Percentiles rank a stretch among this genome's conserved stretches.
These are phyloP conservation scores for Novakomyces olei DNA, from an alignment of 805 yeast genomes.

Conservation along the genomic window DNA sequence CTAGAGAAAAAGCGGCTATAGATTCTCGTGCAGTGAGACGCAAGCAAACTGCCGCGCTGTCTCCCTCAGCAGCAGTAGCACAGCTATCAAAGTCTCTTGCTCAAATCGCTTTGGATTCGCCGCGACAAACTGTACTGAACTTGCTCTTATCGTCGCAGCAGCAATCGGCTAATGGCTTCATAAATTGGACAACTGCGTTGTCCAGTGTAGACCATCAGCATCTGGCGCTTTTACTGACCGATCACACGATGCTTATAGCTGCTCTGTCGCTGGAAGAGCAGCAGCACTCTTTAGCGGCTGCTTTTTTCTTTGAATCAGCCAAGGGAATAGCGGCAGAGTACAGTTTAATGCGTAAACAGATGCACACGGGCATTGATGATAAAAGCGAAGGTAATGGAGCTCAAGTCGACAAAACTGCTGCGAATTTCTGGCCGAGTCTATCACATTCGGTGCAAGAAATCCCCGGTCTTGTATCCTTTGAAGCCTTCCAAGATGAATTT, in stretches of 20 bases:
- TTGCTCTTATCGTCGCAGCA: constrained; percentile 1
- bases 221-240: not conserved
- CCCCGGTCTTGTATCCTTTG: constrained; percentile 4
- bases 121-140: not conserved
- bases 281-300: constrained; percentile 1
- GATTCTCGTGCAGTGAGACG: not conserved
- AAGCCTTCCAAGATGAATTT: constrained; percentile 8
- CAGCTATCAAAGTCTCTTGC: not conserved
- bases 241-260: not conserved
- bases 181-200: not conserved
- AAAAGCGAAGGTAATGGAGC: constrained; percentile 8
- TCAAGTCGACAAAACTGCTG: constrained; percentile 5
- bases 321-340: constrained; percentile 9
- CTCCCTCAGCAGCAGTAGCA: not conserved
- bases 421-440: constrained; percentile 5
- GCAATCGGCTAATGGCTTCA: not conserved
- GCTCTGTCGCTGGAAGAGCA: not conserved
- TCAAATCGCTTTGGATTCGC: not conserved
- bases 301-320: constrained; percentile 4
- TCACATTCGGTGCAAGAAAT: not conserved
- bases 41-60: constrained; percentile 1
- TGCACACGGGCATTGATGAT: constrained; percentile 7
- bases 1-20: not conserved
- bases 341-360: not conserved
- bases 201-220: not conserved